A percentile compares a stretch with the other conserved stretches of the same genome.
Conservation (phyloP, 345 rosid species). For the Citrus australasica region DNA sequence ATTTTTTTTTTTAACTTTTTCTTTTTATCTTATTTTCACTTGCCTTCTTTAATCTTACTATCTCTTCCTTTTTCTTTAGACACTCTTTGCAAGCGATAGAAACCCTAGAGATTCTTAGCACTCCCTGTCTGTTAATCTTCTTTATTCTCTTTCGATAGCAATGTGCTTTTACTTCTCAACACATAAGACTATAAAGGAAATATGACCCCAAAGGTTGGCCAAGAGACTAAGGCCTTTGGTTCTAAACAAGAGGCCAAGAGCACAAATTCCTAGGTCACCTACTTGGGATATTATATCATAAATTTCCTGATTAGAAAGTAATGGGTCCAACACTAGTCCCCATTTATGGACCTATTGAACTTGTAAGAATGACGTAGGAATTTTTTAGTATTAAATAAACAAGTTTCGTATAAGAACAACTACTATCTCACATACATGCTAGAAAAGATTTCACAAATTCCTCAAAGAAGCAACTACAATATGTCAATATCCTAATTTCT, state of each 20-base stretch:
- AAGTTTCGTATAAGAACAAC: neutral
- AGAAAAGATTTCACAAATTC: neutral
- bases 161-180: neutral
- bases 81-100: neutral
- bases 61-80: neutral
- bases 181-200: neutral
- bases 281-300: neutral
- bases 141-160: neutral
- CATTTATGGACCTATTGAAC: neutral
- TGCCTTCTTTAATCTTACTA: neutral
- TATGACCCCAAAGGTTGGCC: neutral
- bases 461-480: neutral
- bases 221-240: neutral
- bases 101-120: neutral
- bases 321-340: neutral
- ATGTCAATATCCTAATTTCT: neutral
- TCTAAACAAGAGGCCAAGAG: neutral
- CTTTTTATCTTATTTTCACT: neutral
- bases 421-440: neutral
- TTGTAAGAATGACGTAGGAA: neutral
- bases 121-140: neutral
- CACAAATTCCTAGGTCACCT: neutral
- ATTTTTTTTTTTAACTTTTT: too few species aligned
- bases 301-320: neutral
- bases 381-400: neutral